Evolutionary conservation across 192 early-diverging fungal species (phyloP).

Genomic region (Backusella sp.): DNA sequence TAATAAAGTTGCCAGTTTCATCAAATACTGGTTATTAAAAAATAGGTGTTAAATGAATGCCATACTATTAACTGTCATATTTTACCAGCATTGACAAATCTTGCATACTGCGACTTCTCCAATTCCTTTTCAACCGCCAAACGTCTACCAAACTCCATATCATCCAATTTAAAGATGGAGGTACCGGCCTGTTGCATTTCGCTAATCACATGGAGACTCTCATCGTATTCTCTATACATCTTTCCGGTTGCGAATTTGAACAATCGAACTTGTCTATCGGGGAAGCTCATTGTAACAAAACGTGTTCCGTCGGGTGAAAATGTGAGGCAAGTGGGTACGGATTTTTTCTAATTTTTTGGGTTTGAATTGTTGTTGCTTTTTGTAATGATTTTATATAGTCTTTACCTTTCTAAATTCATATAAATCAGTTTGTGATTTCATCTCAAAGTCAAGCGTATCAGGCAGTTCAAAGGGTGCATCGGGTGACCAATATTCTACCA

Average conservation of each 20-base stretch:
- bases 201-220: slow-evolving; percentile 74
- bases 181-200: slow-evolving; percentile 90
- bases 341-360: slow-evolving; percentile 57
- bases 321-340: slow-evolving; percentile 71
- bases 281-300: slow-evolving; percentile 87
- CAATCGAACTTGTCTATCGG: slow-evolving; percentile 82
- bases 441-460: slow-evolving; percentile 64
- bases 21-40: slow-evolving; percentile 60
- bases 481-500: slow-evolving; percentile 92
- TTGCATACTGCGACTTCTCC: slow-evolving; percentile 67
- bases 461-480: slow-evolving; percentile 67
- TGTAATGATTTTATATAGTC: no score
- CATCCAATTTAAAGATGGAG: slow-evolving; percentile 78
- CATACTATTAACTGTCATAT: no score
- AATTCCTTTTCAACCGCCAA: slow-evolving; percentile 88
- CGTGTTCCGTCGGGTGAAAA: slow-evolving; percentile 80
- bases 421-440: slow-evolving; percentile 93
- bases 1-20: slow-evolving; percentile 81
- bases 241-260: slow-evolving; percentile 86
- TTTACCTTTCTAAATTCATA: slow-evolving; percentile 93
- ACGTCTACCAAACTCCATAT: slow-evolving; percentile 98
- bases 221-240: slow-evolving; percentile 88
- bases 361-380: no score
- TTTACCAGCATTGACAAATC: slow-evolving; percentile 65
- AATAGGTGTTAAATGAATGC: no score